phyloP scores from a whole-genome alignment of 768 basidiomycete species.

The Amanita rimosa region DNA sequence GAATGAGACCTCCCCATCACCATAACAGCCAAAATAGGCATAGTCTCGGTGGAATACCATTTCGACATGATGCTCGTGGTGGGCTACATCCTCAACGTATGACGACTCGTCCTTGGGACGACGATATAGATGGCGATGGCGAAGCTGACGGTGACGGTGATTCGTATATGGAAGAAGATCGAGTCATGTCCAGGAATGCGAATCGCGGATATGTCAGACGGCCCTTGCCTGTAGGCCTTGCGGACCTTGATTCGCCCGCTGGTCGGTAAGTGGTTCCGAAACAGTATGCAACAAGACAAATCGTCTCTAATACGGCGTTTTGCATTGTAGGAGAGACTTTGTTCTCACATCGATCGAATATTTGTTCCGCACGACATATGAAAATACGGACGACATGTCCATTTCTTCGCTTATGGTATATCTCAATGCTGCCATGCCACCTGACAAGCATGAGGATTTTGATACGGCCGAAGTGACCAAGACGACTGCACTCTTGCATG shows the following conservation, averaged over 20 bases:
- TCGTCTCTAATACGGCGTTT: not conserved
- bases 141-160: constrained; percentile 18
- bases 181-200: constrained; percentile 10
- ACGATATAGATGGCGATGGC: constrained; percentile 8
- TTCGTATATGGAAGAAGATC: constrained; percentile 17
- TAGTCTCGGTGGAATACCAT: constrained; percentile 6
- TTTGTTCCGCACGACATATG: constrained; percentile 61
- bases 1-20: constrained; percentile 2
- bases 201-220: constrained; percentile 13
- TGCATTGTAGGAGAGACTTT: constrained; percentile 38
- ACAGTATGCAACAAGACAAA: not conserved
- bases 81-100: not conserved
- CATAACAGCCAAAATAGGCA: constrained; percentile 6
- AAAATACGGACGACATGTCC: constrained; percentile 52
- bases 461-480: constrained; percentile 62
- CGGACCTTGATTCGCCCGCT: constrained; percentile 46
- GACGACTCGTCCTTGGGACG: constrained; percentile 1
- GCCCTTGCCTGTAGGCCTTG: constrained; percentile 29
- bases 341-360: constrained; percentile 48
- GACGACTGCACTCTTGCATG: constrained; percentile 33
- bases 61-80: constrained; percentile 5
- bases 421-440: constrained; percentile 66
- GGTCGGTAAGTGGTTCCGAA: constrained; percentile 40
- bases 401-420: constrained; percentile 61
- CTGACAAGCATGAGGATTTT: constrained; percentile 74